Evolutionary conservation across 176 grass and related monocot genomes (phyloP).

Genomic region (Puccinellia tenuiflora): DNA sequence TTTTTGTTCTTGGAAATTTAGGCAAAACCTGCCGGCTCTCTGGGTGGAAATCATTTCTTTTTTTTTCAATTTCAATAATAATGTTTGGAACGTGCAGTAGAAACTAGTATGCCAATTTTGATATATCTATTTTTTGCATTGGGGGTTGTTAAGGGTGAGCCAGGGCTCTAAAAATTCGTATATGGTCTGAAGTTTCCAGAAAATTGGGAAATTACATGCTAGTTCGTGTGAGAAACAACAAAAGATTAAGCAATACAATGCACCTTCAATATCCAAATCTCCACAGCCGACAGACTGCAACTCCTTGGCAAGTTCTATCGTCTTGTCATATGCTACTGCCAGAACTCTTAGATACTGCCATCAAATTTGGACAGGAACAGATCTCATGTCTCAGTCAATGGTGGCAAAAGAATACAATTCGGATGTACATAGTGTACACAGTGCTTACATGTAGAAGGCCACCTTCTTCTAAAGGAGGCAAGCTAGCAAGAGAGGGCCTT

Average conservation of each 20-base stretch:
- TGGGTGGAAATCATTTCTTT: not conserved
- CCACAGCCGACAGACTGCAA: conserved; percentile 93
- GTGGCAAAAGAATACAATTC: conserved; percentile 18
- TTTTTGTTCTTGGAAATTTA: not conserved
- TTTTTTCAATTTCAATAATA: not conserved
- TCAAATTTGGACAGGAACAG: conserved; percentile 32
- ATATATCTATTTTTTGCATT: not conserved
- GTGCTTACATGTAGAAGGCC: conserved; percentile 72
- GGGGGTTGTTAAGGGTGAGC: not conserved
- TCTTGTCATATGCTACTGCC: conserved; percentile 87
- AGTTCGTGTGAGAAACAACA: not conserved
- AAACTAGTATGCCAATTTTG: not conserved
- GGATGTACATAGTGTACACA: conserved; percentile 16
- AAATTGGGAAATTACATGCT: not conserved
- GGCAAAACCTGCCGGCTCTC: not conserved
- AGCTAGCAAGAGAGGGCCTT: conserved; percentile 83
- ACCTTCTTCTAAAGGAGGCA: conserved; percentile 77
- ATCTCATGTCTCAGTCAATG: conserved; percentile 7
- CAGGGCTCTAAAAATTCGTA: not conserved
- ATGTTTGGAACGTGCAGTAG: not conserved
- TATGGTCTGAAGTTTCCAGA: not conserved
- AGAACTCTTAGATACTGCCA: conserved; percentile 89
- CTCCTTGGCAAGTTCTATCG: conserved; percentile 91
- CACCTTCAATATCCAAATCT: conserved; percentile 99
- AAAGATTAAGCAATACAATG: conserved; percentile 2